Conservation (phyloP, 2,329 filamentous ascomycete species). For the Ilyonectria sp. region DNA sequence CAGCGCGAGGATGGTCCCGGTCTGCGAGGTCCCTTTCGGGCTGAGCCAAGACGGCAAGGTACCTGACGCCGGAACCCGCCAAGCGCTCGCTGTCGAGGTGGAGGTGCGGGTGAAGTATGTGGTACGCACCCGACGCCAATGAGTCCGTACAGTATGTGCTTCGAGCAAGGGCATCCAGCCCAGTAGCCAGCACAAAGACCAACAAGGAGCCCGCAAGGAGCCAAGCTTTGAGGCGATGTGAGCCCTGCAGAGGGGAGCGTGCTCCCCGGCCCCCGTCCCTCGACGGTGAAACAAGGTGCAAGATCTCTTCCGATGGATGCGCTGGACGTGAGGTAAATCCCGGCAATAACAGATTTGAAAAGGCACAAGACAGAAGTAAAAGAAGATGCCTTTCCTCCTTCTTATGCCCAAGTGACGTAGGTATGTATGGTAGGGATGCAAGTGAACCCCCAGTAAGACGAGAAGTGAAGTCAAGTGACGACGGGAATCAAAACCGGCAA, state of each 20-base stretch:
- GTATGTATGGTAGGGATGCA: slow-evolving; percentile 12
- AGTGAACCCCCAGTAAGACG: slow-evolving; percentile 20
- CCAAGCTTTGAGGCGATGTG: slow-evolving; percentile 29
- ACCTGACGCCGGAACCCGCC: slow-evolving; percentile 19
- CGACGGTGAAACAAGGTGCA: slow-evolving; percentile 1
- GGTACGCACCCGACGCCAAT: slow-evolving; percentile 16
- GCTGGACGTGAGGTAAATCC: background rate
- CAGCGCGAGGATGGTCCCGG: slow-evolving; percentile 6
- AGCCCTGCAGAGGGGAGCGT: slow-evolving; percentile 11
- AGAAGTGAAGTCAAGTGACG: slow-evolving; percentile 6
- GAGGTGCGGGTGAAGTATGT: slow-evolving; percentile 21
- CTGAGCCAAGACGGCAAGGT: slow-evolving; percentile 31
- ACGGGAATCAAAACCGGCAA: slow-evolving; percentile 11
- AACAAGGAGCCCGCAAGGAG: slow-evolving; percentile 2
- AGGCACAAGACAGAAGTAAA: slow-evolving; percentile 1
- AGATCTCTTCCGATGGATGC: slow-evolving; percentile 7
- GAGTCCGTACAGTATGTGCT: background rate
- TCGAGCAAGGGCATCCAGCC: background rate
- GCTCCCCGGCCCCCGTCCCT: slow-evolving; percentile 6
- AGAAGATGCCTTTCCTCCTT: slow-evolving; percentile 6
- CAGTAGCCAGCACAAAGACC: background rate
- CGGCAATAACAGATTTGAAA: background rate
- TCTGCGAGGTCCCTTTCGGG: slow-evolving; percentile 17
- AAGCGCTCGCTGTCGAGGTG: slow-evolving; percentile 25
- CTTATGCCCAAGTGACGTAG: slow-evolving; percentile 20